Base-by-base conservation (phyloP, 1,139 yeast genomes). In the Casaregolazyma suthepensis region DNA sequence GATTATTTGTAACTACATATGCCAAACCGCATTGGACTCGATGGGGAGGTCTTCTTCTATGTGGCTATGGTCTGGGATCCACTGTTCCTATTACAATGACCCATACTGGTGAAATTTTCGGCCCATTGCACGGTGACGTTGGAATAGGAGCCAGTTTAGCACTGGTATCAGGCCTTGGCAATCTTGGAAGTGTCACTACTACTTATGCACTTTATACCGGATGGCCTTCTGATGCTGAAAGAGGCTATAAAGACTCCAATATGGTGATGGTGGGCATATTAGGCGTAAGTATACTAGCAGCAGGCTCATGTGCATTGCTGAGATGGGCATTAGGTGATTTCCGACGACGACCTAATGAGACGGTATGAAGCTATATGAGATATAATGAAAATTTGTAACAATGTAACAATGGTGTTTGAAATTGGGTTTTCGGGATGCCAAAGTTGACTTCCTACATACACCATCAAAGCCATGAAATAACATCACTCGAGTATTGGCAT, bases 31-130 rank as follows among this genome's bases (percentile, higher is more conserved):
- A 81, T 29, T 88, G 96, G 96, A 77, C 80, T 55, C 79, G 81
- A 61, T 88, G 87, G 66, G 95, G 82, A 2, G 96, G 96, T 0
- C 75, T 88, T 54, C 75, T 88, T 54, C 83, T 88, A 63, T 82
- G 87, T 19, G 96, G 96, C 0, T 87, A 83, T 64, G 96, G 96
- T 0, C 76, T 88, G 46, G 96, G 96, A 12, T 94, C 96, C 19
- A 88, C 96, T 0, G 95, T 87, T 22, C 96, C 96, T 35, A 87
- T 86, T 50, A 79, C 86, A 65, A 88, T 88, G 96, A 81, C 96
- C 0, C 82, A 89, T 87, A 73, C 91, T 0, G 84, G 93, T 0
- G 93, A 87, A 63, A 85, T 87, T 47, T 86, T 87, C 72, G 80
- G 78, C 12, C 75, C 78, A 3, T 74, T 80, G 50, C 85, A 89